Conservation (phyloP, 176 grass and related monocot species). For the Chrysopogon serrulatus region DNA sequence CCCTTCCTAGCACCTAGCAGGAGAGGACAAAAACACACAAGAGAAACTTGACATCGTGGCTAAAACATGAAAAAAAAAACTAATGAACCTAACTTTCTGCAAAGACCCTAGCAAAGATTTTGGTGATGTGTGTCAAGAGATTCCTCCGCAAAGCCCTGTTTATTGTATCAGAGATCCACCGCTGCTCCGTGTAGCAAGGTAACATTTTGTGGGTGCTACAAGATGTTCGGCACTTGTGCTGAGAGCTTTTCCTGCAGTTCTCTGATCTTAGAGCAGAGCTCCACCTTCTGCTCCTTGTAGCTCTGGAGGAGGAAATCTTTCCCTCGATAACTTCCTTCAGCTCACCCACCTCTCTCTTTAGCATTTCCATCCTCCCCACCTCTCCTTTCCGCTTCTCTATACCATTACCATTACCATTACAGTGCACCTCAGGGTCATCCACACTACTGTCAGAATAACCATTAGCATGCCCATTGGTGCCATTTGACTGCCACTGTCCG, state of each 20-base stretch:
- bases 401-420: conserved; percentile 17
- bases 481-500: conserved; percentile 38
- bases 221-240: conserved; percentile 65
- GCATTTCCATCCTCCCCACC: conserved; percentile 48
- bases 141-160: conserved; percentile 36
- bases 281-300: conserved; percentile 90
- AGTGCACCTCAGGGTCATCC: conserved; percentile 43
- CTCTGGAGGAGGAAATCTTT: conserved; percentile 91
- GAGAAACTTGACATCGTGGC: neutral
- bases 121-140: conserved; percentile 32
- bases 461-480: conserved; percentile 44
- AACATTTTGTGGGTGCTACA: conserved; percentile 29
- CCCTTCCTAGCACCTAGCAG: neutral
- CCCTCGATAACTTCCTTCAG: conserved; percentile 72
- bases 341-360: conserved; percentile 61
- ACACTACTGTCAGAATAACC: conserved; percentile 50
- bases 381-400: conserved; percentile 52
- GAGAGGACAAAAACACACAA: neutral
- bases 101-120: conserved; percentile 48
- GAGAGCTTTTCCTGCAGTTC: conserved; percentile 74
- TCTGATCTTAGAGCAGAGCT: conserved; percentile 70
- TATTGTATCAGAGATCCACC: conserved; percentile 25
- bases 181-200: conserved; percentile 39
- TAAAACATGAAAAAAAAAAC: neutral
- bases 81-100: conserved; percentile 8